These are phyloP conservation scores for Aristolochia californica DNA, from an alignment of 164 flowering plant species.

Conservation along the genomic window DNA sequence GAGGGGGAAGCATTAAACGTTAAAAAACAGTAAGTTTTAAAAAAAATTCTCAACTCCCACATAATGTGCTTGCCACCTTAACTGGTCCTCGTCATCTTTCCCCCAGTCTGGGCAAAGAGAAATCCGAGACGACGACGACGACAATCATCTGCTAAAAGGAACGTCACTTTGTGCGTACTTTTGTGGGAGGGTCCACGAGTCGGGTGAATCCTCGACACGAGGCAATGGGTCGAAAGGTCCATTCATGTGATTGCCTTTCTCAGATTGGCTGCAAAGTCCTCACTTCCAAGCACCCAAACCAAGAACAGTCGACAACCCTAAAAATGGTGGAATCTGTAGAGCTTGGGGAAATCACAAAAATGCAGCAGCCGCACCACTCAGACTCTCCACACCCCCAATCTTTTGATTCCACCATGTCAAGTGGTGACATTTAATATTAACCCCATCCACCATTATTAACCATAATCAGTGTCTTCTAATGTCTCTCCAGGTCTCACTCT, in stretches of 20 bases:
- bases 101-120: neutral
- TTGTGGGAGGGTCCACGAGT: too few species aligned
- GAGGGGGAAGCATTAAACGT: too few species aligned
- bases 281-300: slow-evolving; percentile 6
- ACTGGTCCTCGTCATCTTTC: slow-evolving; percentile 22
- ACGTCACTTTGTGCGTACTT: slow-evolving; percentile 24
- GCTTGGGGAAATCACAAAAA: slow-evolving; percentile 5
- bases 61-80: slow-evolving; percentile 76
- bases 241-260: slow-evolving; percentile 14
- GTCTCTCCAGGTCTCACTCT: neutral
- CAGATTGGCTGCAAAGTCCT: slow-evolving; percentile 26
- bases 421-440: slow-evolving; percentile 21
- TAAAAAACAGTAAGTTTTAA: slow-evolving; percentile 13
- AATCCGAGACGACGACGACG: too few species aligned
- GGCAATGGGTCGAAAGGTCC: slow-evolving; percentile 55
- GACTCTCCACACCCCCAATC: too few species aligned
- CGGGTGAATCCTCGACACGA: slow-evolving; percentile 45
- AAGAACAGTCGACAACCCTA: slow-evolving; percentile 1
- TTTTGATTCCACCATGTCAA: slow-evolving; percentile 24
- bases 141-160: slow-evolving; percentile 43
- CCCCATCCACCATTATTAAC: slow-evolving; percentile 27
- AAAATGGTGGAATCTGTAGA: slow-evolving; percentile 13
- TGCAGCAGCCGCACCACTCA: slow-evolving; percentile 6
- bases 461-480: slow-evolving; percentile 24
- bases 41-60: slow-evolving; percentile 30